These are phyloP conservation scores for Fraxinus sp. DNA, from an alignment of 305 asterid species.

Conservation along the genomic window DNA sequence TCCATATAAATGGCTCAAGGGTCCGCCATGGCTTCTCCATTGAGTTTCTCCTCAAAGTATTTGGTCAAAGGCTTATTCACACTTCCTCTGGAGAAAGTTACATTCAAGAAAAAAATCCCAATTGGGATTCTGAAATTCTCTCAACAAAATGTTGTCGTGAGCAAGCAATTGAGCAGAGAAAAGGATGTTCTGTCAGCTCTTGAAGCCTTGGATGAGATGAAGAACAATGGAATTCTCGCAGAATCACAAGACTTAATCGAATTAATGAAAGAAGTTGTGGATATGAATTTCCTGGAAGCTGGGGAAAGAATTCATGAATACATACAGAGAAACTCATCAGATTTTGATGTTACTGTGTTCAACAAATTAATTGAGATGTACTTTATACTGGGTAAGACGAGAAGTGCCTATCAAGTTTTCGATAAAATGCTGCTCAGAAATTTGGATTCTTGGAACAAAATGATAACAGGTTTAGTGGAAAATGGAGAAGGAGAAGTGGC, in stretches of 20 bases:
- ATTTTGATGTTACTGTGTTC: conserved; percentile 36
- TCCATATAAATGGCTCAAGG: conserved; percentile 15
- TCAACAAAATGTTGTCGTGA: conserved; percentile 7
- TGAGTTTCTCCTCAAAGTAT: conserved; percentile 28
- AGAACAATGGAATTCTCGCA: conserved; percentile 19
- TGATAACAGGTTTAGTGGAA: conserved; percentile 50
- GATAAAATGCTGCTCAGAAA: conserved; percentile 44
- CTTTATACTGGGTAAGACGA: conserved; percentile 51
- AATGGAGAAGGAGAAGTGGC: conserved; percentile 49
- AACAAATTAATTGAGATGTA: conserved; percentile 50
- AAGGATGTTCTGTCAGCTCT: conserved; percentile 16
- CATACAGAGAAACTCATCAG: conserved; percentile 37
- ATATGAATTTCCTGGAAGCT: conserved; percentile 23
- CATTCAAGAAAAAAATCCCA: conserved; percentile 3
- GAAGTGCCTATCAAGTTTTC: conserved; percentile 49
- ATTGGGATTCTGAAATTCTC: conserved; percentile 8
- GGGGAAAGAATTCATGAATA: conserved; percentile 54
- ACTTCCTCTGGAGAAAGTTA: conserved; percentile 8
- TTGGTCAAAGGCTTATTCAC: conserved; percentile 21
- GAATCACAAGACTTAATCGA: conserved; percentile 26
- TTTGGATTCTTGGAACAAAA: conserved; percentile 52
- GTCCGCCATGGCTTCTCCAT: conserved; percentile 22
- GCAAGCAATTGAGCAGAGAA: conserved; percentile 17
- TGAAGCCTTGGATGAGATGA: conserved; percentile 27
- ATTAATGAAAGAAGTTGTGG: conserved; percentile 24